These are phyloP conservation scores for Papiliotrema nemorosa DNA, from an alignment of 1,284 basidiomycete genomes.

Conservation along the genomic window DNA sequence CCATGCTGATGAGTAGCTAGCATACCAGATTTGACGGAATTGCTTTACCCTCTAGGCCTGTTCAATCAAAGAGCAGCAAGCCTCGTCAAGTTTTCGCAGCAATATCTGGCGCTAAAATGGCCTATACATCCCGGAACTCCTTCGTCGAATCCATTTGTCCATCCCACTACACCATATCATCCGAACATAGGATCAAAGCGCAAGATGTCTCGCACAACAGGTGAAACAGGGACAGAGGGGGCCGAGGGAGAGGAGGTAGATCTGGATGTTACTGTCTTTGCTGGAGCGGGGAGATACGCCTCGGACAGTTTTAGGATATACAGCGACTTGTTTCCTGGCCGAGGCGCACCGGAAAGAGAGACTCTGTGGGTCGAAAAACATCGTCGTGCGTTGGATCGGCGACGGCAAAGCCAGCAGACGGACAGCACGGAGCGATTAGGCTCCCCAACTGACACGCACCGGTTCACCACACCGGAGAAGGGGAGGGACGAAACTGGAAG, in stretches of 20 bases:
- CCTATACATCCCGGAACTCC: constrained; percentile 8
- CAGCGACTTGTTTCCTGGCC: constrained; percentile 15
- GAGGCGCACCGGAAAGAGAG: constrained; percentile 22
- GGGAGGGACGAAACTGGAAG: too few species aligned
- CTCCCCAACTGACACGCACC: background rate
- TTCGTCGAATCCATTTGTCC: background rate
- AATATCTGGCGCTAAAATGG: constrained; percentile 26
- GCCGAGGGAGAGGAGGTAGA: too few species aligned
- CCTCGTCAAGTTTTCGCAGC: constrained; percentile 22
- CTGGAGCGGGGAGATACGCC: constrained; percentile 27
- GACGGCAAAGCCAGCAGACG: background rate
- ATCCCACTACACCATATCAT: background rate
- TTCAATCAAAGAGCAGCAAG: constrained; percentile 26
- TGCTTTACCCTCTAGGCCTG: constrained; percentile 31
- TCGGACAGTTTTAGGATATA: constrained; percentile 33
- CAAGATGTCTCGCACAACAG: background rate
- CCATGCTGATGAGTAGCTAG: constrained; percentile 8
- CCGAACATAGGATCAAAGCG: background rate
- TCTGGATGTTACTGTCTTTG: constrained; percentile 27
- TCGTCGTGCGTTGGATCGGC: constrained; percentile 12
- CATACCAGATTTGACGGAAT: constrained; percentile 18
- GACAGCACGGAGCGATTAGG: background rate
- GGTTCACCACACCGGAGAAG: background rate
- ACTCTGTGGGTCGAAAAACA: constrained; percentile 17
- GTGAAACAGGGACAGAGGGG: too few species aligned